Evolutionary conservation across 1,284 basidiomycete genomes (phyloP), one percentile per base, ranked within the genome.

Genomic region (Rhodotorula glutinis): DNA sequence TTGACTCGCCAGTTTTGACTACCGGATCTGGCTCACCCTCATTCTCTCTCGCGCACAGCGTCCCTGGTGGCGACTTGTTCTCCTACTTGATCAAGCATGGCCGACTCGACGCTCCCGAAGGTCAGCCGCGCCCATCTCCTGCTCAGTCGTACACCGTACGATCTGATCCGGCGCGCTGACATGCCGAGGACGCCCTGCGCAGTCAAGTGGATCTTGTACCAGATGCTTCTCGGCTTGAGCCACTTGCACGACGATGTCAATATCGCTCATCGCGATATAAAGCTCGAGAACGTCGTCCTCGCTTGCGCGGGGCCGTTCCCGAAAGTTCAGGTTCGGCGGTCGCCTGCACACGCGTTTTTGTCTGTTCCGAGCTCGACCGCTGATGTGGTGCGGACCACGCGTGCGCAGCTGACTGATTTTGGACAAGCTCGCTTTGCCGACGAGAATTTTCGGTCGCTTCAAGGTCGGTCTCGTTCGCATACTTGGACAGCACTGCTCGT

Each of bases 231-330:
- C 62, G 91, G 85, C 0, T 78, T 93, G 51, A 60, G 83, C 60
- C 90, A 92, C 76, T 79, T 93, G 40, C 91, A 93, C 75, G 81
- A 85, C 11, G 47, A 53, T 53, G 83, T 82, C 74, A 81, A 83
- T 74, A 87, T 93, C 63, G 89, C 89, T 9, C 91, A 93, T 81
- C 82, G 91, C 77, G 90, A 90, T 89, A 75, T 71, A 53, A 65
- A 66, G 84, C 90, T 90, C 44, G 91, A 93, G 79, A 93, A 93
- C 73, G 87, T 93, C 62, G 82, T 94, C 14, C 82, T 94, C 5
- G 81, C 86, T 71, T 82, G 52, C 29, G 52, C 52, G 13, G 88
- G 88, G 3, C 84, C 88, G 2, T 92, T 89, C 76, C 91, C 91
- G 55, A 57, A 60, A 25, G 46, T 66, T 16, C 60, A 58, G 47